phyloP scores from a whole-genome alignment of 2,329 filamentous ascomycete species.

The Aureobasidium sp. region DNA sequence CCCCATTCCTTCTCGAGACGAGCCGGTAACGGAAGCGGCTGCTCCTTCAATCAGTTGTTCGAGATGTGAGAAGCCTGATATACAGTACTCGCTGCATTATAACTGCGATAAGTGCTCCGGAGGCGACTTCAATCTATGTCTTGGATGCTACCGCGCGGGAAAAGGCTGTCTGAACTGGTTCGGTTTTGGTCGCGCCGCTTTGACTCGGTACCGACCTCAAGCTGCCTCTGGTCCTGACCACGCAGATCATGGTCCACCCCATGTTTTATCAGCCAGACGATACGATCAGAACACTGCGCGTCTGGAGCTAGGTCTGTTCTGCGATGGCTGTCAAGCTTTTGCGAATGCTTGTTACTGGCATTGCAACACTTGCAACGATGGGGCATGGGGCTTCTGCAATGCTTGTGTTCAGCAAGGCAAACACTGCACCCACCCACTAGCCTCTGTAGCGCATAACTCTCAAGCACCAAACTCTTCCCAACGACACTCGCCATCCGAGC shows the following conservation, averaged over 20 bases:
- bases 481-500: not conserved
- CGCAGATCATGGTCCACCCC: conserved; percentile 38
- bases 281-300: conserved; percentile 40
- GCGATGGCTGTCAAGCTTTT: conserved; percentile 62
- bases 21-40: conserved; percentile 16
- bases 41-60: conserved; percentile 70
- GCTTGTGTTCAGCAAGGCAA: conserved; percentile 73
- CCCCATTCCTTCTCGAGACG: conserved; percentile 15
- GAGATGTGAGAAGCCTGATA: conserved; percentile 59
- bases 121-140: conserved; percentile 70
- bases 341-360: conserved; percentile 85
- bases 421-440: conserved; percentile 71
- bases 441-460: conserved; percentile 48
- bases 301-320: conserved; percentile 75
- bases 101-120: conserved; percentile 63
- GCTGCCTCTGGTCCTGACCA: conserved; percentile 34
- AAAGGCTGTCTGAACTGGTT: conserved; percentile 80
- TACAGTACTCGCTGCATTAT: conserved; percentile 82
- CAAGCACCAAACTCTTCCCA: not conserved
- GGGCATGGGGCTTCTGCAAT: conserved; percentile 92
- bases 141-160: conserved; percentile 67
- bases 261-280: conserved; percentile 42
- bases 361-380: conserved; percentile 78
- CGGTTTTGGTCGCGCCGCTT: conserved; percentile 70
- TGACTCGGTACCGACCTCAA: conserved; percentile 32